Percentiles rank a stretch among this genome's conserved stretches.
Conservation (phyloP, 306 rosid genomes). For the Cucumis cinereus region DNA sequence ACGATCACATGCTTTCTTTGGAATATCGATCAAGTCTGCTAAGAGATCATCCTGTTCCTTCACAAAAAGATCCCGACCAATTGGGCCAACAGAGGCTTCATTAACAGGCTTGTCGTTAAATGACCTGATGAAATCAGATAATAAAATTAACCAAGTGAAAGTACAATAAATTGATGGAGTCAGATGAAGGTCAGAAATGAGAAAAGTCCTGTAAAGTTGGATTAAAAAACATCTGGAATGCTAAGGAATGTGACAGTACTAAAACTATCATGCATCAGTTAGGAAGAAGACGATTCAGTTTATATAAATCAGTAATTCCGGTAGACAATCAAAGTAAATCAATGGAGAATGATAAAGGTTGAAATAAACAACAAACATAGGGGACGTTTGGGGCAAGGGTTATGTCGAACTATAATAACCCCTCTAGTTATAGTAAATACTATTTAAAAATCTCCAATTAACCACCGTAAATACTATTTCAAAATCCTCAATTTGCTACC, state of each 20-base stretch:
- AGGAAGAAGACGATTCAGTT: background rate
- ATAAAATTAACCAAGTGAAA: background rate
- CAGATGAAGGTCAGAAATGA: background rate
- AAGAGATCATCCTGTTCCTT: slow-evolving; percentile 78
- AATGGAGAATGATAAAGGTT: background rate
- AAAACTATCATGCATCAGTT: background rate
- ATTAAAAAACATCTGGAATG: background rate
- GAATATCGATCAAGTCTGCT: slow-evolving; percentile 67
- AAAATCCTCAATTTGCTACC: no score
- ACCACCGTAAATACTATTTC: no score
- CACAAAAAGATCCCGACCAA: slow-evolving; percentile 66
- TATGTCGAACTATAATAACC: no score
- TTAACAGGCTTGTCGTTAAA: slow-evolving; percentile 65
- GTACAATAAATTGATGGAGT: background rate
- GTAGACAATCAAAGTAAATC: background rate
- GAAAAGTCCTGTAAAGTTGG: background rate
- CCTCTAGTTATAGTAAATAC: no score
- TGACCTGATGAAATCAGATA: slow-evolving; percentile 31
- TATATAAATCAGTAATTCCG: background rate
- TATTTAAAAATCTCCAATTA: no score
- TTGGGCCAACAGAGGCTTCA: slow-evolving; percentile 42
- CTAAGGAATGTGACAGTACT: background rate
- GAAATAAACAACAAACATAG: background rate
- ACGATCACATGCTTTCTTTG: slow-evolving; percentile 86
- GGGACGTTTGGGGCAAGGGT: no score